These are phyloP conservation scores for Pseudohalonectria lignicola DNA, from an alignment of 2,329 filamentous ascomycete species.

Conservation along the genomic window DNA sequence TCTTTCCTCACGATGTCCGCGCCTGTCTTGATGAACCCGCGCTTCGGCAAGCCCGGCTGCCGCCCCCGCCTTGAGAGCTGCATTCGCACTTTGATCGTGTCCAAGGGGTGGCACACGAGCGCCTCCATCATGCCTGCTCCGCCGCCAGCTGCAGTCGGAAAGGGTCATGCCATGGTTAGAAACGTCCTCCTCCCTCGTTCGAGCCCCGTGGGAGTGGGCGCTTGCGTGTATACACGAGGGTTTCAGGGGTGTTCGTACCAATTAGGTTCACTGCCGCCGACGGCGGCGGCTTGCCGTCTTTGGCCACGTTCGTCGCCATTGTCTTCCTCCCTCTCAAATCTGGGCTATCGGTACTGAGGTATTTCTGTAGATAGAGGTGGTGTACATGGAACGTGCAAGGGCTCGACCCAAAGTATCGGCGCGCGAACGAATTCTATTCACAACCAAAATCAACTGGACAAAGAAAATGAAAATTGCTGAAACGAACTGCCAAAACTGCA, in stretches of 20 bases:
- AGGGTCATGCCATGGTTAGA: too few relatives aligned
- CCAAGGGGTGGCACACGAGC: conserved; percentile 85
- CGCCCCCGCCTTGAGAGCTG: conserved; percentile 84
- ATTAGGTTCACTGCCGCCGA: conserved; percentile 86
- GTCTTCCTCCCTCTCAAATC: too few relatives aligned
- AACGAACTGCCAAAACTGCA: too few relatives aligned
- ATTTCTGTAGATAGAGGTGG: too few relatives aligned
- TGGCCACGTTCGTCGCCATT: conserved; percentile 30
- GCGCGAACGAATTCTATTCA: too few relatives aligned
- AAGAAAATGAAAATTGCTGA: too few relatives aligned
- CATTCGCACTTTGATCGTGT: conserved; percentile 99
- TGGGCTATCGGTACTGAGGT: too few relatives aligned
- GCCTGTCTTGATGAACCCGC: conserved; percentile 82
- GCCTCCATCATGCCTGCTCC: conserved; percentile 99
- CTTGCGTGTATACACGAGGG: too few relatives aligned
- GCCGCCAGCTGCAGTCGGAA: conserved; percentile 66
- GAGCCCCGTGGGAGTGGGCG: background rate
- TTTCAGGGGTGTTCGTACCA: conserved; percentile 53
- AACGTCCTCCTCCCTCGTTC: too few relatives aligned
- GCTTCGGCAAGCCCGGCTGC: conserved; percentile 70
- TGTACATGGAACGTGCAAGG: too few relatives aligned
- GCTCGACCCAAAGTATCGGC: too few relatives aligned
- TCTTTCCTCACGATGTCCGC: conserved; percentile 79
- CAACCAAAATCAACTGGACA: too few relatives aligned
- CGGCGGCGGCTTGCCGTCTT: conserved; percentile 56